Conservation (phyloP, 495 filamentous ascomycete genomes). For the Penicillium canariense region DNA sequence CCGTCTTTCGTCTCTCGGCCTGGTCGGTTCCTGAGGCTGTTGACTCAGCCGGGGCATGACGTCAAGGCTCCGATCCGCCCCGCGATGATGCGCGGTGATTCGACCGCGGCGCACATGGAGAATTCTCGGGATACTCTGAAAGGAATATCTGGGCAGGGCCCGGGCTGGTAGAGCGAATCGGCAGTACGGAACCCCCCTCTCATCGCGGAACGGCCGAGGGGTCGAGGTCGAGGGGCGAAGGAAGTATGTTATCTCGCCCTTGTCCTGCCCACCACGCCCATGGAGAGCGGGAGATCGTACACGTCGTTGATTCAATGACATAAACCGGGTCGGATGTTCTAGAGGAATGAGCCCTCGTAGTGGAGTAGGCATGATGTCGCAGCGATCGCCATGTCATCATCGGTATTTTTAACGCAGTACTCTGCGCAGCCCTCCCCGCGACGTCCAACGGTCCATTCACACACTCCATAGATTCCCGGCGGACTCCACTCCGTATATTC, state of each 20-base stretch:
- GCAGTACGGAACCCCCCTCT: neutral
- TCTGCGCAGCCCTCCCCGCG: constrained; percentile 1
- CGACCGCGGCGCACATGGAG: neutral
- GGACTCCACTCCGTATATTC: constrained; percentile 12
- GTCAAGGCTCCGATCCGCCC: constrained; percentile 14
- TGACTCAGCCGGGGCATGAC: constrained; percentile 18
- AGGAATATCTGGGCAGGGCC: neutral
- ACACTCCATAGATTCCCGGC: neutral
- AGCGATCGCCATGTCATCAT: constrained; percentile 1
- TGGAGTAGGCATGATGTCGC: neutral
- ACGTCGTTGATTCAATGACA: neutral
- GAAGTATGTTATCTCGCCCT: too few species aligned
- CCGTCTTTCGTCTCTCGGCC: neutral
- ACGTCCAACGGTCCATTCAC: constrained; percentile 15
- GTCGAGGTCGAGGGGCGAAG: neutral
- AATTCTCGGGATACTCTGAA: constrained; percentile 13
- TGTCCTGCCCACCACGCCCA: too few species aligned
- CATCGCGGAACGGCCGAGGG: neutral
- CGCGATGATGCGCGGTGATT: constrained; percentile 8
- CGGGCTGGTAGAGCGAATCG: constrained; percentile 2
- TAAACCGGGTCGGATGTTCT: neutral
- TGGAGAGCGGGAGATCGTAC: too few species aligned
- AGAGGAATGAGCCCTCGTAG: too few species aligned
- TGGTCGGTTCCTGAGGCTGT: constrained; percentile 19
- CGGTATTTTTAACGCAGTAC: neutral